A percentile compares a stretch with the other conserved stretches of the same genome.
Evolutionary conservation across 1,284 basidiomycete genomes (phyloP).

Genomic region (Lentinula novae-zelandiae): DNA sequence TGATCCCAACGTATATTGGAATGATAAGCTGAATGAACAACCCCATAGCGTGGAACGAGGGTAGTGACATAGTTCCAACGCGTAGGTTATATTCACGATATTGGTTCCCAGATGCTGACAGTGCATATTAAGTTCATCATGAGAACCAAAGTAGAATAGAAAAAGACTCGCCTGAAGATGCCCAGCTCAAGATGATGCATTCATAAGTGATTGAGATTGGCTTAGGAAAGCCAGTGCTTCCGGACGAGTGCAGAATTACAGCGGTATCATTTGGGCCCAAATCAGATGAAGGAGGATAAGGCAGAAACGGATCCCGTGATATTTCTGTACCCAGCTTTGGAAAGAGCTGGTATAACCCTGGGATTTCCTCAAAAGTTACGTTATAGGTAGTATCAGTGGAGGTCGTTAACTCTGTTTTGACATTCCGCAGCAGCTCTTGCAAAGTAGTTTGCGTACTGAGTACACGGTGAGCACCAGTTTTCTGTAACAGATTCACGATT

Average conservation of each 20-base stretch:
- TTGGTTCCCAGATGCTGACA: neutral
- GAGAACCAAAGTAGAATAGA: neutral
- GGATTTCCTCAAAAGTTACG: slow-evolving; percentile 22
- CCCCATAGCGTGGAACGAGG: neutral
- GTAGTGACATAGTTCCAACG: neutral
- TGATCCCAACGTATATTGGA: neutral
- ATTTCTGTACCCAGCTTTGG: slow-evolving; percentile 26
- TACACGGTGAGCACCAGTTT: slow-evolving; percentile 26
- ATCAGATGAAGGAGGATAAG: slow-evolving; percentile 11
- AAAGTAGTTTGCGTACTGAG: slow-evolving; percentile 27
- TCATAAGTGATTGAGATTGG: slow-evolving; percentile 20
- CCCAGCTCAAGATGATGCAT: slow-evolving; percentile 2
- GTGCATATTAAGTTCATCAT: neutral
- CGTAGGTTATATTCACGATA: neutral
- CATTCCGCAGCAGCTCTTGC: slow-evolving; percentile 20
- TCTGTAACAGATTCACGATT: slow-evolving; percentile 27
- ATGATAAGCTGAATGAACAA: neutral
- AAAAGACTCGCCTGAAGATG: slow-evolving; percentile 16
- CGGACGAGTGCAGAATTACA: slow-evolving; percentile 25
- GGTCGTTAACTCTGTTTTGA: slow-evolving; percentile 12
- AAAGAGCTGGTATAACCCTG: slow-evolving; percentile 24
- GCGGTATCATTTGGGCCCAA: slow-evolving; percentile 11
- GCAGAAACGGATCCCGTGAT: slow-evolving; percentile 19
- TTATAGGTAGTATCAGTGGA: neutral
- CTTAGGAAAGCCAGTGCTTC: slow-evolving; percentile 28